A percentile compares a stretch with the other conserved stretches of the same genome.
These are phyloP conservation scores for Skeletonema marinoi DNA, from an alignment of 108 stramenopile species.

Conservation along the genomic window DNA sequence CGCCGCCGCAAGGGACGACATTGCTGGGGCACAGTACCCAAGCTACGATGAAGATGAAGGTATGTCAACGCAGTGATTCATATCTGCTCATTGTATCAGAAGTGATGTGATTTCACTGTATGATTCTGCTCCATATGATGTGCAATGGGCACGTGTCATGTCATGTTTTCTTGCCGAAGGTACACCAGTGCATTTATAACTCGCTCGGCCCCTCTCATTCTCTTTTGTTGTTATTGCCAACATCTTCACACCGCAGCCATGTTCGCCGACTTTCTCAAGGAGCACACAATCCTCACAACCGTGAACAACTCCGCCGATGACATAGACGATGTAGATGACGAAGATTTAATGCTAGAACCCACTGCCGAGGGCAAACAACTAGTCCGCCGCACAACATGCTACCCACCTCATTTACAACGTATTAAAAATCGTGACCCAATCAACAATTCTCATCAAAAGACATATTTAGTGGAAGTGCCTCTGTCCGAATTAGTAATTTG, in stretches of 20 bases:
- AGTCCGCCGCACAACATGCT: constrained; percentile 68
- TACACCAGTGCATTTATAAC: not conserved
- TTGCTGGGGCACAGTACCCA: constrained; percentile 36
- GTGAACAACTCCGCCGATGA: constrained; percentile 26
- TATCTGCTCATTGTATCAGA: not conserved
- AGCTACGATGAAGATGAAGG: constrained; percentile 57
- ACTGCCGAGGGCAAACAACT: constrained; percentile 43
- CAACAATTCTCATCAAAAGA: constrained; percentile 21
- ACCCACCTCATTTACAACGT: constrained; percentile 69
- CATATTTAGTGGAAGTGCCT: constrained; percentile 80
- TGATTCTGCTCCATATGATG: not conserved
- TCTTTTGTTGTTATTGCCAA: not conserved
- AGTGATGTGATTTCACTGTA: not conserved
- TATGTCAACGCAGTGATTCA: constrained; percentile 6
- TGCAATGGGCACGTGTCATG: not conserved
- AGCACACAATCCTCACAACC: constrained; percentile 66
- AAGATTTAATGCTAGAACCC: constrained; percentile 64
- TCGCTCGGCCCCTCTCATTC: not conserved
- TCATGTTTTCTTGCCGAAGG: not conserved
- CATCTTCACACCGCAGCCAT: constrained; percentile 30
- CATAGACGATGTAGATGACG: constrained; percentile 48
- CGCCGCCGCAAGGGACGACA: constrained; percentile 4
- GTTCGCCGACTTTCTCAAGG: constrained; percentile 66
- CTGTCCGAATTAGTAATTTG: constrained; percentile 68
- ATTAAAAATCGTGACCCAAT: constrained; percentile 72